A percentile compares a stretch with the other conserved stretches of the same genome.
phyloP scores from a whole-genome alignment of 202 grass and related monocot genomes.

The Dendrocalamus latiflorus region DNA sequence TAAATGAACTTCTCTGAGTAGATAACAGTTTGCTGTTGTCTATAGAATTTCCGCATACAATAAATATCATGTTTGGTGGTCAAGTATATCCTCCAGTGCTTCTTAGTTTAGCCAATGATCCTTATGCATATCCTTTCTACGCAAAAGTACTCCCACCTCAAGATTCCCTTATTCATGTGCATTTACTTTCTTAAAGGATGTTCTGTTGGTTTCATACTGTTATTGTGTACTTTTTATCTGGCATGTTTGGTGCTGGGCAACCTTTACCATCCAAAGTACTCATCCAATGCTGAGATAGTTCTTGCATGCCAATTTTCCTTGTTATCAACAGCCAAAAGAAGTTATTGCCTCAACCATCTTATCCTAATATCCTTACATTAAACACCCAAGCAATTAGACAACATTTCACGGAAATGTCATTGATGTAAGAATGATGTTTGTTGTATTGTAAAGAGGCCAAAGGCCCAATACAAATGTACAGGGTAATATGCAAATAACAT shows the following conservation, averaged over 20 bases:
- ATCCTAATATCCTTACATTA: not conserved
- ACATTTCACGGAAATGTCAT: not conserved
- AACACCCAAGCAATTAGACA: not conserved
- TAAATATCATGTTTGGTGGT: not conserved
- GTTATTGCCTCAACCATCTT: not conserved
- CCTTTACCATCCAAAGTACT: not conserved
- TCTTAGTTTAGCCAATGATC: not conserved
- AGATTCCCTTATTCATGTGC: not conserved
- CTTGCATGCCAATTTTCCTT: not conserved
- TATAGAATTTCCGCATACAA: not conserved
- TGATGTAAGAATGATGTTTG: too few relatives aligned
- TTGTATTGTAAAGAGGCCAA: too few relatives aligned
- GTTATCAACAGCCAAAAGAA: not conserved
- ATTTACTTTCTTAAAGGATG: too few relatives aligned
- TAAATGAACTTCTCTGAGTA: not conserved
- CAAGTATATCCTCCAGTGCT: not conserved
- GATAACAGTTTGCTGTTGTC: not conserved
- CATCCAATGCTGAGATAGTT: not conserved
- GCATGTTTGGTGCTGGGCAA: not conserved
- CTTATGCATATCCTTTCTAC: not conserved
- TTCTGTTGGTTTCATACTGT: too few relatives aligned
- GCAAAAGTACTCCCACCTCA: not conserved
- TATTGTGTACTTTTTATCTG: too few relatives aligned
- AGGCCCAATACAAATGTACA: too few relatives aligned
- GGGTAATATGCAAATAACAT: too few relatives aligned